Percentiles rank a stretch among this genome's conserved stretches.
Evolutionary conservation across 2,329 filamentous ascomycete species (phyloP).

Genomic region (Pseudogymnoascus pannorum): DNA sequence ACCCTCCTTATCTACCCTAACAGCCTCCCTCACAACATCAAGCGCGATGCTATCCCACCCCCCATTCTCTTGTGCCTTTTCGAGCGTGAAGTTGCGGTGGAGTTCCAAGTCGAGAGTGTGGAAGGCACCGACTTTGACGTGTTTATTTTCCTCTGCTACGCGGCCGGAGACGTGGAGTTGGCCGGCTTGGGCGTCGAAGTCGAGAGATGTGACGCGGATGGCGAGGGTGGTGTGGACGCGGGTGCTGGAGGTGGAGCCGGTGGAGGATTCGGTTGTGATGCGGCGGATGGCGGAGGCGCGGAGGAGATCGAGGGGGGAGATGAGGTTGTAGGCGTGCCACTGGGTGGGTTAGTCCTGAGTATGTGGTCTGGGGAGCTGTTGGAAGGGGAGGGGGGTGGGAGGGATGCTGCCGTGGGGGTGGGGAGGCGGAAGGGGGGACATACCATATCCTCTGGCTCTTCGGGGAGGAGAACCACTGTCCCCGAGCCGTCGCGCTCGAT

Average conservation of each 20-base stretch:
- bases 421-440: conserved; percentile 13
- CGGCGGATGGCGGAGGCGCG: conserved; percentile 60
- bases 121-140: conserved; percentile 58
- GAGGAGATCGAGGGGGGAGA: conserved; percentile 56
- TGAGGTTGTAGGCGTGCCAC: conserved; percentile 72
- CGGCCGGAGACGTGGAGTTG: conserved; percentile 62
- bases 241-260: conserved; percentile 54
- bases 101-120: conserved; percentile 80
- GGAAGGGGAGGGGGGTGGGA: neutral
- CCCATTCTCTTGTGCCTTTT: conserved; percentile 53
- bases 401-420: neutral
- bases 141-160: conserved; percentile 58
- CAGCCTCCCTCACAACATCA: conserved; percentile 69
- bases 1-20: conserved; percentile 70
- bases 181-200: conserved; percentile 62
- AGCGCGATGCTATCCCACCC: conserved; percentile 89
- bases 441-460: conserved; percentile 72
- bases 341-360: conserved; percentile 26
- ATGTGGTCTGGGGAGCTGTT: conserved; percentile 10
- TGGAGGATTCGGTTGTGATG: conserved; percentile 49
- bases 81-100: conserved; percentile 77
- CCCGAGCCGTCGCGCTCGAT: conserved; percentile 62
- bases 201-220: conserved; percentile 57
- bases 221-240: conserved; percentile 58
- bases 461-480: conserved; percentile 57